These are phyloP conservation scores for Backusella morwellensis DNA, from an alignment of 192 early-diverging fungal species.

Conservation along the genomic window DNA sequence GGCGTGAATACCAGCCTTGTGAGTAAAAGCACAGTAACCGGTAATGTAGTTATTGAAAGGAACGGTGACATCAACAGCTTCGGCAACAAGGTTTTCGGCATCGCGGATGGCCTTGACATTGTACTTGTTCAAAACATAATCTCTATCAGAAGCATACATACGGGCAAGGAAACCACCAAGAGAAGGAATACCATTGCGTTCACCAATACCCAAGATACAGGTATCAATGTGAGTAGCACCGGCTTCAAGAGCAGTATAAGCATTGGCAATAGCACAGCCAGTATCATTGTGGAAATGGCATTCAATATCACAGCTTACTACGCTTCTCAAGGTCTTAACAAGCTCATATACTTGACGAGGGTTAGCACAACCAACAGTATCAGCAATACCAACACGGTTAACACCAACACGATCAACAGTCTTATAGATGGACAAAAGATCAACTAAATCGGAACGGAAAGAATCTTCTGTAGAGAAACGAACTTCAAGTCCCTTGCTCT, in stretches of 20 bases:
- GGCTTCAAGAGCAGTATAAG: constrained; percentile 94
- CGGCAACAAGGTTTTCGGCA: constrained; percentile 94
- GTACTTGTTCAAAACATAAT: constrained; percentile 93
- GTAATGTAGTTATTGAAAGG: constrained; percentile 99
- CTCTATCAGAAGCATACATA: constrained; percentile 92
- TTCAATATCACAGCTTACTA: constrained; percentile 98
- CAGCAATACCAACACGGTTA: constrained; percentile 97
- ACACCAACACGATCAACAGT: constrained; percentile 97
- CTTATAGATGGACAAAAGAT: constrained; percentile 93
- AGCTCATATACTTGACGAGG: constrained; percentile 98
- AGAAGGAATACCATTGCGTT: constrained; percentile 97
- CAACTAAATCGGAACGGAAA: constrained; percentile 95
- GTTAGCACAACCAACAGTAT: constrained; percentile 98
- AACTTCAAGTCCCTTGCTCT: constrained; percentile 93
- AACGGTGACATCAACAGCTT: constrained; percentile 90
- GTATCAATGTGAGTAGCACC: constrained; percentile 99
- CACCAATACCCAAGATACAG: constrained; percentile 95
- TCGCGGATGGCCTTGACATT: constrained; percentile 89
- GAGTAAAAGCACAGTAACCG: constrained; percentile 97
- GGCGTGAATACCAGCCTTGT: constrained; percentile 99
- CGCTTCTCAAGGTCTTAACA: constrained; percentile 89
- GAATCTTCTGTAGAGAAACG: constrained; percentile 99
- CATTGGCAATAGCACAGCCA: constrained; percentile 97
- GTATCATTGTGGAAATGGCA: constrained; percentile 99
- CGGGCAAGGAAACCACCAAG: constrained; percentile 94